Evolutionary conservation across 345 rosid species (phyloP).

Genomic region (Cardamine occulta): DNA sequence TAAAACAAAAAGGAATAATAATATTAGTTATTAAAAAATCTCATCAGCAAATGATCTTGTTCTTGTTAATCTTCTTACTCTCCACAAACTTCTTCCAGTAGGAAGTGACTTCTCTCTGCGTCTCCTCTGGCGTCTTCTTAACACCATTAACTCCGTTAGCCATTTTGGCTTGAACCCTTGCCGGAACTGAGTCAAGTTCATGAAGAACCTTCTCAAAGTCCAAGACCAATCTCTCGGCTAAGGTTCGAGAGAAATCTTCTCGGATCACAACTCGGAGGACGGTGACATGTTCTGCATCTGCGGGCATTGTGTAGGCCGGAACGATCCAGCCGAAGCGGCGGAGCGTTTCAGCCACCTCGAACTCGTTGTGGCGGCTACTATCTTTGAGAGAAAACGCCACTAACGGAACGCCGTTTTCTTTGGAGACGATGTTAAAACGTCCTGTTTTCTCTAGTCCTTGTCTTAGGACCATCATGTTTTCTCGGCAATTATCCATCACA

Average conservation of each 20-base stretch:
- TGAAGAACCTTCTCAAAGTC: constrained; percentile 78
- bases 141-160: constrained; percentile 30
- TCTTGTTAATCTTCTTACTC: constrained; percentile 57
- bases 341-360: constrained; percentile 47
- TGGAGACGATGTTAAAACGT: constrained; percentile 68
- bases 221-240: constrained; percentile 60
- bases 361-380: constrained; percentile 59
- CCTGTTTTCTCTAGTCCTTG: constrained; percentile 71
- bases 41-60: constrained; percentile 55
- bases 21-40: neutral
- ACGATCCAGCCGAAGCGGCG: constrained; percentile 80
- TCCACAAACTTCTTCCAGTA: constrained; percentile 77
- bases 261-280: constrained; percentile 80
- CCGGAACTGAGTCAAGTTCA: constrained; percentile 72
- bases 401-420: constrained; percentile 71
- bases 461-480: constrained; percentile 62
- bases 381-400: constrained; percentile 81
- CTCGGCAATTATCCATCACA: constrained; percentile 69
- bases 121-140: constrained; percentile 75
- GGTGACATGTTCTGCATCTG: constrained; percentile 74
- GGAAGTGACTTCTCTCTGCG: constrained; percentile 64
- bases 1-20: too few species aligned
- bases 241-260: constrained; percentile 75
- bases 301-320: constrained; percentile 88
- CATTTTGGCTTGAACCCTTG: constrained; percentile 49